Evolutionary conservation across 805 yeast species (phyloP), one percentile per base, ranked within the genome.

Genomic region (Zygoascus ofunaensis): DNA sequence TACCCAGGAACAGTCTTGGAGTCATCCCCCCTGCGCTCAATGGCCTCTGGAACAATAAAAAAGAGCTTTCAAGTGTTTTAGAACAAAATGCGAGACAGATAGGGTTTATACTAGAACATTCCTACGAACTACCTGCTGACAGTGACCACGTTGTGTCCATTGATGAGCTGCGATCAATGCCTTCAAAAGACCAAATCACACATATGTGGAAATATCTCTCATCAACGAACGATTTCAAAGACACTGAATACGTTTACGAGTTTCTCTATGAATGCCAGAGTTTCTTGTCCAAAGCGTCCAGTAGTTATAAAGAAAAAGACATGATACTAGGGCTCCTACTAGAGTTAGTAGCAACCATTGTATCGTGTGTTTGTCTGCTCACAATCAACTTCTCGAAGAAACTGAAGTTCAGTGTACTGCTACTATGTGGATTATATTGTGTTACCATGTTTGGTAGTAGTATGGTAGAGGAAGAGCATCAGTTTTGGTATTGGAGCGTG

Each of bases 401-500:
- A 26, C 43, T 46, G 23, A 48, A 45, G 10, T 23, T 52, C 4
- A 50, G 48, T 8, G 55, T 55, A 24, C 60, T 55, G 17, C 41
- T 44, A 45, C 56, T 56, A 53, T 38, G 66, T 17, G 36, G 71
- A 34, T 39, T 68, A 0, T 71, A 79, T 43, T 73, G 80, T 2
- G 32, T 69, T 0, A 71, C 85, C 0, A 71, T 81, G 51, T 86
- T 89, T 64, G 95, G 89, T 8, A 86, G 94, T 48, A 89, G 95
- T 22, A 69, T 89, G 46, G 82, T 92, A 15, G 98, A 92, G 57
- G 98, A 92, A 60, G 98, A 92, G 58, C 94, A 92, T 58, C 96
- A 89, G 58, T 61, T 89, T 15, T 92, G 98, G 98, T 92, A 94
- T 85, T 83, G 86, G 79, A 65, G 74, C 19, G 59, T 74, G 0